phyloP scores from a whole-genome alignment of 441 rosid species.

The Erodium texanum region DNA sequence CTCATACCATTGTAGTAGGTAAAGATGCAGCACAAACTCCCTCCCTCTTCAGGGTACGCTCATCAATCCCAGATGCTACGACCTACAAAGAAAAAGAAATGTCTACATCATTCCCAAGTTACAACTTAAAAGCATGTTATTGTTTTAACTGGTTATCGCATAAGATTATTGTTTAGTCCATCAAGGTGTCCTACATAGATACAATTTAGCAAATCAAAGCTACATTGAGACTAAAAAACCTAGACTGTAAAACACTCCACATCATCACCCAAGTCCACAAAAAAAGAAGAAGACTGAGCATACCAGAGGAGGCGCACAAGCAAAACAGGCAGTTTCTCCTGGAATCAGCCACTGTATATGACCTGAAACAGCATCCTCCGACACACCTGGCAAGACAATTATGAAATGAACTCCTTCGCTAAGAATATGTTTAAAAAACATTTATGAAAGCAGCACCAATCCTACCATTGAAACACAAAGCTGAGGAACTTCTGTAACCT shows the following conservation, averaged over 20 bases:
- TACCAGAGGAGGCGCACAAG: slow-evolving; percentile 95
- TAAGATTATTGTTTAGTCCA: background rate
- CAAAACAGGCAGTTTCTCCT: slow-evolving; percentile 96
- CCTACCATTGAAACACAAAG: no score
- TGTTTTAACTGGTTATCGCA: background rate
- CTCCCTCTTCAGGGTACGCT: slow-evolving; percentile 70
- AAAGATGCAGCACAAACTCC: slow-evolving; percentile 97
- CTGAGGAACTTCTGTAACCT: no score
- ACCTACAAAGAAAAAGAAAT: slow-evolving; percentile 37
- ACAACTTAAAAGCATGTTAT: background rate
- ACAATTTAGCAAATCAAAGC: background rate
- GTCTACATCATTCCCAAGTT: slow-evolving; percentile 5
- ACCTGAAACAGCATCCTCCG: slow-evolving; percentile 97
- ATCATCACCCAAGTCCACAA: slow-evolving; percentile 3
- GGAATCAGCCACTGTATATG: slow-evolving; percentile 90
- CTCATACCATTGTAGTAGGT: slow-evolving; percentile 79
- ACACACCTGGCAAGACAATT: slow-evolving; percentile 55
- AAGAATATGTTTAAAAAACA: no score
- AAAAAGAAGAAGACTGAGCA: slow-evolving; percentile 17
- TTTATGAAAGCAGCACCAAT: no score
- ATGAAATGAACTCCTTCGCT: background rate
- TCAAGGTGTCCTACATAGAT: background rate
- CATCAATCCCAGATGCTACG: slow-evolving; percentile 95
- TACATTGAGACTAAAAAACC: background rate
- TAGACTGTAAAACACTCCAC: background rate